A percentile compares a stretch with the other conserved stretches of the same genome.
Evolutionary conservation across 2,329 filamentous ascomycete genomes (phyloP).

Genomic region (Pseudocercospora fuligena): DNA sequence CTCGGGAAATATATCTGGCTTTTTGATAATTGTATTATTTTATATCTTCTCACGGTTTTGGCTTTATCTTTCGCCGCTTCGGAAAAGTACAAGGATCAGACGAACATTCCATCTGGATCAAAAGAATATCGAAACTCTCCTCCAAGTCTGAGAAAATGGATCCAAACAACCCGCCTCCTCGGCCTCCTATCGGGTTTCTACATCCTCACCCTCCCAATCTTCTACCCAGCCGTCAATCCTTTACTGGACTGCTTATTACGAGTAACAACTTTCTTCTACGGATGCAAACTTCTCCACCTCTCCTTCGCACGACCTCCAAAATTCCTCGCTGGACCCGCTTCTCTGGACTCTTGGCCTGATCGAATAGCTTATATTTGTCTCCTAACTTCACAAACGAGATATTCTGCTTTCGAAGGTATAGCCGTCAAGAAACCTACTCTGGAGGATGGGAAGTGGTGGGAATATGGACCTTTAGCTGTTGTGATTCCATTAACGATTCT

Average conservation of each 20-base stretch:
- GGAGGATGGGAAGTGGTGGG: background rate
- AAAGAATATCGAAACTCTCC: too few relatives aligned
- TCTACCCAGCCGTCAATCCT: conserved; percentile 4
- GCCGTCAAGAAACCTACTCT: background rate
- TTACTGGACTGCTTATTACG: background rate
- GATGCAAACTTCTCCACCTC: conserved; percentile 15
- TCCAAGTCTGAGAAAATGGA: background rate
- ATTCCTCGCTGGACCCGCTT: background rate
- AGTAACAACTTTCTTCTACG: conserved; percentile 13
- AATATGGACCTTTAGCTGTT: conserved; percentile 1
- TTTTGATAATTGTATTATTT: background rate
- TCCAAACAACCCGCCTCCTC: background rate
- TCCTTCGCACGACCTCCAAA: conserved; percentile 3
- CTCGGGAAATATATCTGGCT: background rate
- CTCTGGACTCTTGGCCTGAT: background rate
- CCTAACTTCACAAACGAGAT: conserved; percentile 10
- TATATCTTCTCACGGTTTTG: background rate
- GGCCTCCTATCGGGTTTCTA: conserved; percentile 1
- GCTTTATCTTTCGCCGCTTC: background rate
- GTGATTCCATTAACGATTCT: background rate
- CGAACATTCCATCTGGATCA: background rate
- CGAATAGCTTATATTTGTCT: conserved; percentile 10
- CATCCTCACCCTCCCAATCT: conserved; percentile 4
- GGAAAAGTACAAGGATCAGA: background rate
- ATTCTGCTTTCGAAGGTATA: conserved; percentile 17